Percentiles rank a stretch among this genome's conserved stretches.
phyloP scores from a whole-genome alignment of 495 filamentous ascomycete genomes.

The Penicillium turbatum region DNA sequence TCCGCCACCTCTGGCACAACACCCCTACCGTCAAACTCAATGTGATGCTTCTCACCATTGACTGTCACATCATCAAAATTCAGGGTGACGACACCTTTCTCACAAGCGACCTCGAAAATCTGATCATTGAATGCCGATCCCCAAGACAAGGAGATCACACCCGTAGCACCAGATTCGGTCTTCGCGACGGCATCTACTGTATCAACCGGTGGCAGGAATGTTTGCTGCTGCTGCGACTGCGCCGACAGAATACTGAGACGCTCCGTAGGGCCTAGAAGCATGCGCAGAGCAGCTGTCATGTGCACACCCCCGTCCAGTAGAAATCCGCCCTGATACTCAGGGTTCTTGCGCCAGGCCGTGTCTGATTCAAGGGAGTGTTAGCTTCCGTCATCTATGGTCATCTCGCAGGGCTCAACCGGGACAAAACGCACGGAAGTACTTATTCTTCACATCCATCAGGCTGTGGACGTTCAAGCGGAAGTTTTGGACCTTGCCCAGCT shows the following conservation, averaged over 20 bases:
- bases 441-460: slow-evolving; percentile 51
- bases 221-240: slow-evolving; percentile 53
- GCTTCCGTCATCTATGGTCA: background rate
- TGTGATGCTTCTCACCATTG: slow-evolving; percentile 46
- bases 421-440: slow-evolving; percentile 51
- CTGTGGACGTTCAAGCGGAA: slow-evolving; percentile 56
- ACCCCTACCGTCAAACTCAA: slow-evolving; percentile 52
- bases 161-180: slow-evolving; percentile 58
- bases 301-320: slow-evolving; percentile 76
- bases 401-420: background rate
- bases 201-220: slow-evolving; percentile 69
- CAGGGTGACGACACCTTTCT: slow-evolving; percentile 49
- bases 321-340: slow-evolving; percentile 73
- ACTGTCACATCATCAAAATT: slow-evolving; percentile 53
- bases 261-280: slow-evolving; percentile 52
- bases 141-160: slow-evolving; percentile 57
- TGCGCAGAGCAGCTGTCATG: slow-evolving; percentile 57
- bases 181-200: slow-evolving; percentile 62
- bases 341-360: slow-evolving; percentile 71
- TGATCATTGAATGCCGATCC: slow-evolving; percentile 58
- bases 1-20: slow-evolving; percentile 63
- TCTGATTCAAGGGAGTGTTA: slow-evolving; percentile 29
- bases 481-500: slow-evolving; percentile 59
- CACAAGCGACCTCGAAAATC: slow-evolving; percentile 50
- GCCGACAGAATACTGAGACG: slow-evolving; percentile 49